Evolutionary conservation across 371 early-diverging fungal genomes (phyloP).

Genomic region (Mortierella sp.): DNA sequence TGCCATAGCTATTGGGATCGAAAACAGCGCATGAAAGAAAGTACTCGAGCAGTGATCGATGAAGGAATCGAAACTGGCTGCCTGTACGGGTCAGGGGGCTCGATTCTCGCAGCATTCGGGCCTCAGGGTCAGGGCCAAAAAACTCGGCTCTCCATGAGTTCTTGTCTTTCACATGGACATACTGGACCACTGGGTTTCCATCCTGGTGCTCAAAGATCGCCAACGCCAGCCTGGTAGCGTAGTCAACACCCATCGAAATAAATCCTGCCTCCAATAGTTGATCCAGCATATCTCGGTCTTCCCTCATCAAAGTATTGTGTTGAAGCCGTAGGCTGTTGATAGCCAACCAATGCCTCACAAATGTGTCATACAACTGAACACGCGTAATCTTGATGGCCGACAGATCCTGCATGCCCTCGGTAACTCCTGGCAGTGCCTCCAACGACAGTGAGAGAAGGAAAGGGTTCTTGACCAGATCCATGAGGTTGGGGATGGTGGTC

Average conservation of each 20-base stretch:
- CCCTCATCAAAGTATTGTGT: not conserved
- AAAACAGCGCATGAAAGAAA: not conserved
- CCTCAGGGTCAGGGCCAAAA: not conserved
- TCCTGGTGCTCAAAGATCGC: not conserved
- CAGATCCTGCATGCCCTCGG: not conserved
- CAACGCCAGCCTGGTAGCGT: not conserved
- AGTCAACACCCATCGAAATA: not conserved
- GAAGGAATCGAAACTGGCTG: not conserved
- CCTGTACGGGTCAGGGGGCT: not conserved
- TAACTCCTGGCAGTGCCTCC: not conserved
- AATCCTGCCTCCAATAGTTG: not conserved
- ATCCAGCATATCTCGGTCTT: not conserved
- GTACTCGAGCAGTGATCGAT: not conserved
- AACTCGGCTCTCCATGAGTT: not conserved
- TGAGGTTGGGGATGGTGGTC: slow-evolving; percentile 4
- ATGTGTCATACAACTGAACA: not conserved
- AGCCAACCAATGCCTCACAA: not conserved
- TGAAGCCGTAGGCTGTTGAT: not conserved
- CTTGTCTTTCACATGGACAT: not conserved
- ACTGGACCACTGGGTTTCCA: not conserved
- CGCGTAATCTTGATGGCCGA: not conserved
- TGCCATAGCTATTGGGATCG: not conserved
- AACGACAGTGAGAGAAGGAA: not conserved
- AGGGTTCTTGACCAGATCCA: slow-evolving; percentile 13
- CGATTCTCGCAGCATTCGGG: not conserved